phyloP scores from a whole-genome alignment of 495 filamentous ascomycete species.

The Friedmanniomyces simplex region DNA sequence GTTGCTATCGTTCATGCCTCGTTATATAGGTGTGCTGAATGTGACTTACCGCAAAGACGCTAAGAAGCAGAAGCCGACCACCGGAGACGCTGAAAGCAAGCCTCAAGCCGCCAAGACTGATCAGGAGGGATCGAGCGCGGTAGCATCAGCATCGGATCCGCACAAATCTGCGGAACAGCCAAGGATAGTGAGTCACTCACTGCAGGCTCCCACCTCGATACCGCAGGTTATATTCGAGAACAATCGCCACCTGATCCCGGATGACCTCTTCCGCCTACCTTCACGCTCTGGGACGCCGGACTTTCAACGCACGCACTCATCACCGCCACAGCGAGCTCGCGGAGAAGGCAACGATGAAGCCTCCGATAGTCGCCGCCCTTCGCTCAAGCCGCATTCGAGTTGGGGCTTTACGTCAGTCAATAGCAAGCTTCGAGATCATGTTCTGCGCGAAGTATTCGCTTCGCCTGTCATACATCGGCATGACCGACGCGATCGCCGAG shows the following conservation, averaged over 20 bases:
- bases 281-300: conserved; percentile 17
- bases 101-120: conserved; percentile 1
- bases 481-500: conserved; percentile 38
- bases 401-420: conserved; percentile 98
- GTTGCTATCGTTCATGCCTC: conserved; percentile 80
- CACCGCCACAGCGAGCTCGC: conserved; percentile 4
- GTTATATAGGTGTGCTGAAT: conserved; percentile 95
- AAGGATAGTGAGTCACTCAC: conserved; percentile 72
- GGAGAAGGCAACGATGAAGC: conserved; percentile 13
- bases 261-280: conserved; percentile 52
- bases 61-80: conserved; percentile 37
- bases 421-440: conserved; percentile 74
- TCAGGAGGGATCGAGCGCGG: neutral
- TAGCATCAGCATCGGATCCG: too few species aligned
- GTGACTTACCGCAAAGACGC: conserved; percentile 88
- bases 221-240: conserved; percentile 93
- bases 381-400: conserved; percentile 46
- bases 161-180: conserved; percentile 28
- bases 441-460: conserved; percentile 87
- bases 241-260: conserved; percentile 89
- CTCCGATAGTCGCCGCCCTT: conserved; percentile 18
- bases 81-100: conserved; percentile 7
- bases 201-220: conserved; percentile 45
- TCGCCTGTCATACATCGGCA: conserved; percentile 67
- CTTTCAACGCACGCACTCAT: conserved; percentile 4